Evolutionary conservation across 371 early-diverging fungal species (phyloP).

Genomic region (Zancudomyces culisetae): DNA sequence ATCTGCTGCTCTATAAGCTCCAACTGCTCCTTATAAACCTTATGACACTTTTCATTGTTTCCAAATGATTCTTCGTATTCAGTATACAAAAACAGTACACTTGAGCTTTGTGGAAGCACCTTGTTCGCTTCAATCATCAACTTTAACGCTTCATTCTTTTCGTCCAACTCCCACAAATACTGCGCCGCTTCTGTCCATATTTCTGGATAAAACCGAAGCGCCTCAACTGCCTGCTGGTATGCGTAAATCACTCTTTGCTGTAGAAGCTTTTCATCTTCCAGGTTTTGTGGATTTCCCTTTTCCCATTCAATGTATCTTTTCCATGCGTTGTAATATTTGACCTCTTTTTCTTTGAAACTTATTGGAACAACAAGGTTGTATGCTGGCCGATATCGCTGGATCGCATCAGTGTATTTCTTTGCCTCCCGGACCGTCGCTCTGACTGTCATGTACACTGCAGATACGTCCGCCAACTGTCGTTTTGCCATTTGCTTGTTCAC

Average conservation of each 20-base stretch:
- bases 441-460: conserved; percentile 81
- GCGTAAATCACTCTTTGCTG: conserved; percentile 58
- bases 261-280: conserved; percentile 39
- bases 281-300: conserved; percentile 58
- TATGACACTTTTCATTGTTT: conserved; percentile 40
- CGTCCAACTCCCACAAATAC: conserved; percentile 45
- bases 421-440: conserved; percentile 68
- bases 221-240: conserved; percentile 68
- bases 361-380: conserved; percentile 54
- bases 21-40: conserved; percentile 50
- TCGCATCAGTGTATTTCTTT: conserved; percentile 46
- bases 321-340: conserved; percentile 53
- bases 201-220: conserved; percentile 71
- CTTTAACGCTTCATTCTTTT: conserved; percentile 50
- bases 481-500: conserved; percentile 78
- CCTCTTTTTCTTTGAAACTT: conserved; percentile 54
- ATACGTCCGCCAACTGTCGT: conserved; percentile 61
- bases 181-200: conserved; percentile 60
- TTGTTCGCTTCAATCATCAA: conserved; percentile 50
- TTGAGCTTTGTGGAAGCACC: conserved; percentile 49
- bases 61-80: conserved; percentile 66
- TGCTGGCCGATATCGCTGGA: conserved; percentile 28
- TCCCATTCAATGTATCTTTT: conserved; percentile 83
- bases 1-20: conserved; percentile 25
- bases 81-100: conserved; percentile 66